These are phyloP conservation scores for Coemansia sp. DNA, from an alignment of 192 early-diverging fungal species.

Conservation along the genomic window DNA sequence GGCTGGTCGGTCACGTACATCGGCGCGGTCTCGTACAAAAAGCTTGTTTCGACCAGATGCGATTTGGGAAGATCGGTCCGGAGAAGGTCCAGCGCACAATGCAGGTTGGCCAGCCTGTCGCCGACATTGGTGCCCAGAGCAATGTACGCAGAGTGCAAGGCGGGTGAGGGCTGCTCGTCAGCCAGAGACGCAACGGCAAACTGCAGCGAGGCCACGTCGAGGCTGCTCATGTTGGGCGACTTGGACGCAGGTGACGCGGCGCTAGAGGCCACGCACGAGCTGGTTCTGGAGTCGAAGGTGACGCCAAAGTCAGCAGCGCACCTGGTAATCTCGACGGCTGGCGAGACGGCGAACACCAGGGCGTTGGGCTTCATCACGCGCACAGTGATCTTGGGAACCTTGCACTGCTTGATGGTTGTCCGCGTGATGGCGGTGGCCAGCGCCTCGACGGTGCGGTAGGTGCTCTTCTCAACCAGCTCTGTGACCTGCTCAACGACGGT, in stretches of 20 bases:
- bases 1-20: conserved; percentile 97
- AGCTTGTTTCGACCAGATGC: conserved; percentile 83
- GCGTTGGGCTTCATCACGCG: conserved; percentile 95
- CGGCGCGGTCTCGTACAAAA: conserved; percentile 93
- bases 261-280: background rate
- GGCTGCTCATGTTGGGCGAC: conserved; percentile 2
- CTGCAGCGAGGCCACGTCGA: background rate
- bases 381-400: conserved; percentile 86
- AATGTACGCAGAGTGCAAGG: conserved; percentile 62
- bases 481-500: conserved; percentile 84
- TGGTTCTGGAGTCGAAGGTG: background rate
- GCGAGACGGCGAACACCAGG: conserved; percentile 82
- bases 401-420: conserved; percentile 73
- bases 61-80: conserved; percentile 31
- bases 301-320: conserved; percentile 54
- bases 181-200: background rate
- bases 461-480: conserved; percentile 79
- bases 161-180: background rate
- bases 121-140: conserved; percentile 93
- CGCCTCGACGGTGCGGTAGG: conserved; percentile 95
- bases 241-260: conserved; percentile 16
- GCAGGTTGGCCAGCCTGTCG: conserved; percentile 75
- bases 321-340: conserved; percentile 89
- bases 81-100: conserved; percentile 63
- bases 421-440: conserved; percentile 80